Evolutionary conservation across 2,329 filamentous ascomycete genomes (phyloP).

Genomic region (Apiospora aurea): DNA sequence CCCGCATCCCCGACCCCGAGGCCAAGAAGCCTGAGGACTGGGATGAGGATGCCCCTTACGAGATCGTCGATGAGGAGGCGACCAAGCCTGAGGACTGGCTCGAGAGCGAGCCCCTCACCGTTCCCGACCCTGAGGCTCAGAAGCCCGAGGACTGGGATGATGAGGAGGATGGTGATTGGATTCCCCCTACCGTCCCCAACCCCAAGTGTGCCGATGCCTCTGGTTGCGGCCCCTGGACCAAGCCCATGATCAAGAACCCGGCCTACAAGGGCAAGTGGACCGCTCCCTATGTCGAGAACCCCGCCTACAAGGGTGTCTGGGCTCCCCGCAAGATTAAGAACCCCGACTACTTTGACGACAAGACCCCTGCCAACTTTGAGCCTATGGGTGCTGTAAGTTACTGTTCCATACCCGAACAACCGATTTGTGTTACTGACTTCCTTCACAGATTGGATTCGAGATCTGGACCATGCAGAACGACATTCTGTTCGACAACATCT

Average conservation of each 20-base stretch:
- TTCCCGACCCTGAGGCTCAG: constrained; percentile 91
- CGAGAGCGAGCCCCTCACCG: constrained; percentile 80
- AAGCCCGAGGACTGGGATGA: constrained; percentile 99
- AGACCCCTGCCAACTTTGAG: constrained; percentile 95
- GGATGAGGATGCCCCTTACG: constrained; percentile 97
- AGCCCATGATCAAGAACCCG: constrained; percentile 93
- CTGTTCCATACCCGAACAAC: neutral
- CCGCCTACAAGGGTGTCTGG: constrained; percentile 96
- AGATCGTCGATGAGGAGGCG: constrained; percentile 94
- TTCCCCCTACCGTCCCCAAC: constrained; percentile 89
- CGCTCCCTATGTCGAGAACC: constrained; percentile 93
- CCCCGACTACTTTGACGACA: constrained; percentile 96
- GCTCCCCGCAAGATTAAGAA: constrained; percentile 95
- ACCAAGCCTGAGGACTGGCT: constrained; percentile 96
- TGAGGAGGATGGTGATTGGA: constrained; percentile 98
- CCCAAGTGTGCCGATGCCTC: constrained; percentile 93
- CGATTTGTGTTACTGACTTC: constrained; percentile 31
- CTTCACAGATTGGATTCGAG: constrained; percentile 86
- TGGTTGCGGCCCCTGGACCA: constrained; percentile 92
- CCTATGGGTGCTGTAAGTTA: constrained; percentile 91
- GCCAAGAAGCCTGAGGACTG: constrained; percentile 97
- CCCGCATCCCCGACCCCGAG: constrained; percentile 88
- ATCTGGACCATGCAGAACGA: constrained; percentile 99
- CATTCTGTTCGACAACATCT: constrained; percentile 99
- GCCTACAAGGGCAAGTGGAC: constrained; percentile 99